Base-by-base conservation (phyloP, 2,329 filamentous ascomycete species). In the Bipolaris victoriae region DNA sequence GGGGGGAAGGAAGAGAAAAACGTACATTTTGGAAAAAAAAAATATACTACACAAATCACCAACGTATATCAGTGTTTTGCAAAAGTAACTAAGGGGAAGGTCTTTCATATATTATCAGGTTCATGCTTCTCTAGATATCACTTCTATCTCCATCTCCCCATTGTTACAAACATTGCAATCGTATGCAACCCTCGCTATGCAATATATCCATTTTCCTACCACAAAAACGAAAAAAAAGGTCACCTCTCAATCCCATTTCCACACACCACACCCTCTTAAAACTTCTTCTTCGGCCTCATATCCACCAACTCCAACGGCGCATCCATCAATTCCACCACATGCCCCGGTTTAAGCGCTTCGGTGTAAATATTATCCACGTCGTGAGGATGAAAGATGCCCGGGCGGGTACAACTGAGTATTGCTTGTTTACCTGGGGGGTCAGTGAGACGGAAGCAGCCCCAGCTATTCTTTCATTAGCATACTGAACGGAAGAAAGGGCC, bases 401-500 rank as follows among this genome's bases (percentile, higher is more conserved):
- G 84, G 58, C 92, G 86, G 2, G 80, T 87, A 77, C 95, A 99
- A 39, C 87, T 84, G 43, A 96, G 81, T 33, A 99, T 89, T n/a
- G 91, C 86, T 62, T 90, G 87, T 66, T 98, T 83, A 0, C 95
- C 95, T 0, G 95, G 94, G 0, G 95, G 95, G 76, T 97, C 91
- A 0, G 95, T 99, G 4, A 99, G 82, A 33, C 95, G 87, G 78
- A 98, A 99, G 22, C 96, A 90, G 47, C 95, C 95, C 82, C 91
- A 94, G 60, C 91, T 94, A n/a, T 43, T 7, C 7, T 37, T 37
- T 7, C 7, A 16, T 57, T 26, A 57, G 57, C 35, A 55, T 16
- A 16, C 1, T 16, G 16, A 16, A 22, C 6, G 5, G 5, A 26
- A 26, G 24, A 26, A 26, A 6, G 24, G 24, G 4, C 1, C 24